Base-by-base conservation (phyloP, 768 basidiomycete species). In the Termitomyces sp. region DNA sequence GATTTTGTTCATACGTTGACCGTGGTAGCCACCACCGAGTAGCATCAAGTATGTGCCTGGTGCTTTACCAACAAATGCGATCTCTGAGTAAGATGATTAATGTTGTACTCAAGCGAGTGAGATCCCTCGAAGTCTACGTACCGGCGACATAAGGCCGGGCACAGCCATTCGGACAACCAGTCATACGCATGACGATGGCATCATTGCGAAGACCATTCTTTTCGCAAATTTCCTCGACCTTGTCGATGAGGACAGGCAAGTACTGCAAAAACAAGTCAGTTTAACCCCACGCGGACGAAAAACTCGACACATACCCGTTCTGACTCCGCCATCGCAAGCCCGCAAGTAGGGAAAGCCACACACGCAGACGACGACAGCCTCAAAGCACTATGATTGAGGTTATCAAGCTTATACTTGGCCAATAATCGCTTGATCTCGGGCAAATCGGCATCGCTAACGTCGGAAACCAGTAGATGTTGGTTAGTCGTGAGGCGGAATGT, bases 111-210 rank as follows among this genome's bases (percentile, higher is more conserved):
- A 20, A n/a, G 39, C 18, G 46, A 50, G 10, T 14, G 22, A 24
- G 16, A 36, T 42, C 16, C n/a, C 4, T 27, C 26, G 32, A 37
- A 34, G 43, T 4, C 26, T 36, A 65, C 67, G 10, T 44, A 87
- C 90, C 90, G 48, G 92, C 96, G 46, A 95, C 76, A 71, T 96
- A 98, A 37, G 94, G 96, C 58, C 95, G 81, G 2, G 95, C 92
- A 69, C 94, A 94, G 37, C 92, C 93, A 65, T 94, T 94, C 3
- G 92, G 92, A 64, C 95, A 98, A 50, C 96, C 96, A 16, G 95
- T 98, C 95, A 98, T 98, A 53, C 96, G 84, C 96, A 99, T 98
- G 59, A 98, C 85, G 62, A 98, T 96, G 3, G 90, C 86, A 72
- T 99, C 96, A 68, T 97, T 88, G 46, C 96, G 81, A 42, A 98